Conservation (phyloP, 1,284 basidiomycete species). For the Marasmius fiardii region DNA sequence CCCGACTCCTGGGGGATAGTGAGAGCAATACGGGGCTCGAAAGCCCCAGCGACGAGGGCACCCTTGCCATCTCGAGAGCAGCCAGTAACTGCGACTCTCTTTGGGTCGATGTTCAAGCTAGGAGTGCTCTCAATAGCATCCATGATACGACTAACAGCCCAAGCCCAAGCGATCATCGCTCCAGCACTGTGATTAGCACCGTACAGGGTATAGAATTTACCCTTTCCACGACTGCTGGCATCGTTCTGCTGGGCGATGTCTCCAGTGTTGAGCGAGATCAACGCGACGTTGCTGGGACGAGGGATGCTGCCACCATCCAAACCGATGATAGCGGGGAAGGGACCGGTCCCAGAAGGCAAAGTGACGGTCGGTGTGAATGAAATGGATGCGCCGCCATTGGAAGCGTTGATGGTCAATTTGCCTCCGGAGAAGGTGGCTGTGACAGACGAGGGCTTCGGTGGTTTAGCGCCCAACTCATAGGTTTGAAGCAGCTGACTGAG, state of each 20-base stretch:
- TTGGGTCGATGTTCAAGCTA: conserved; percentile 39
- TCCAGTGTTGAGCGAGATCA: conserved; percentile 47
- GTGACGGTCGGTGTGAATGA: conserved; percentile 41
- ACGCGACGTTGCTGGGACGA: conserved; percentile 40
- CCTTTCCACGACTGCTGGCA: conserved; percentile 41
- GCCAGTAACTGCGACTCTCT: conserved; percentile 48
- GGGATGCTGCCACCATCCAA: conserved; percentile 50
- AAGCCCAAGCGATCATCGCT: conserved; percentile 55
- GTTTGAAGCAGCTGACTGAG: conserved; percentile 42
- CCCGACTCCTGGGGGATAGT: conserved; percentile 58
- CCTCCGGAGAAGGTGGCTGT: conserved; percentile 39
- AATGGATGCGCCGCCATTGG: conserved; percentile 39
- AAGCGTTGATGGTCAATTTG: conserved; percentile 41
- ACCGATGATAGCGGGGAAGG: conserved; percentile 50
- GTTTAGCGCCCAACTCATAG: conserved; percentile 46
- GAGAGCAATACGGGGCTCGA: conserved; percentile 49
- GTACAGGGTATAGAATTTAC: conserved; percentile 53
- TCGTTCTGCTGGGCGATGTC: conserved; percentile 45
- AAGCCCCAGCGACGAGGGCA: conserved; percentile 51
- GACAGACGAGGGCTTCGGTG: conserved; percentile 36
- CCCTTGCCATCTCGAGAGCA: conserved; percentile 58
- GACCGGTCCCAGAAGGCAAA: conserved; percentile 38
- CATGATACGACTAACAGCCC: conserved; percentile 53
- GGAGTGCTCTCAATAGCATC: conserved; percentile 47
- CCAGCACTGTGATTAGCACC: conserved; percentile 40